These are phyloP conservation scores for Cryptococcus sp. DNA, from an alignment of 1,284 basidiomycete species.

Conservation along the genomic window DNA sequence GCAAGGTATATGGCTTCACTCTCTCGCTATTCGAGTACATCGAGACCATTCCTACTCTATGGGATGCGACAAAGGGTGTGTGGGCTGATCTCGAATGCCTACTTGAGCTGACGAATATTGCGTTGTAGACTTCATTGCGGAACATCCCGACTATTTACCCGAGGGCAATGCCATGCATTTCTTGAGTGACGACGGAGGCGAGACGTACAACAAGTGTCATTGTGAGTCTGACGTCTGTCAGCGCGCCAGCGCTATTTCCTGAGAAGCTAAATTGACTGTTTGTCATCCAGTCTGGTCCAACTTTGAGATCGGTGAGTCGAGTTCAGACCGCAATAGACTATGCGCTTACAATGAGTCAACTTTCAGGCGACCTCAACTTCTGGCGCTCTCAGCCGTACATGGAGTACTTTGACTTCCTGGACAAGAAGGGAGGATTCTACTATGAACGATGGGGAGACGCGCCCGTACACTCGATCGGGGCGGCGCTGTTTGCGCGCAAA, in stretches of 20 bases:
- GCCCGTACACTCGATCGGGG: slow-evolving; percentile 79
- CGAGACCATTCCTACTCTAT: slow-evolving; percentile 75
- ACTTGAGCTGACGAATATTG: neutral
- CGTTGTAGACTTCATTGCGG: slow-evolving; percentile 64
- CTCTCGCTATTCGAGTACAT: slow-evolving; percentile 76
- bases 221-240: slow-evolving; percentile 57
- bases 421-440: slow-evolving; percentile 77
- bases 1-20: slow-evolving; percentile 77
- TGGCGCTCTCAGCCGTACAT: slow-evolving; percentile 75
- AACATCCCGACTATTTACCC: slow-evolving; percentile 68
- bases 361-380: slow-evolving; percentile 60
- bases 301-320: slow-evolving; percentile 73
- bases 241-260: neutral
- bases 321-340: too few relatives aligned
- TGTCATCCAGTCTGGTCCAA: slow-evolving; percentile 68
- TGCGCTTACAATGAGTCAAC: neutral
- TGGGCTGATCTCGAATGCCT: neutral
- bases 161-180: slow-evolving; percentile 73
- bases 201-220: slow-evolving; percentile 76
- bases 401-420: slow-evolving; percentile 75
- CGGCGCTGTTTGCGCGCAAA: slow-evolving; percentile 67
- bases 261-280: slow-evolving; percentile 7
- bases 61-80: slow-evolving; percentile 67
- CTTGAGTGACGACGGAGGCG: slow-evolving; percentile 70
- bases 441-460: slow-evolving; percentile 80